Percentiles rank a stretch among this genome's conserved stretches.
Conservation (phyloP, 2,329 filamentous ascomycete species). For the Teratosphaeria destructans region DNA sequence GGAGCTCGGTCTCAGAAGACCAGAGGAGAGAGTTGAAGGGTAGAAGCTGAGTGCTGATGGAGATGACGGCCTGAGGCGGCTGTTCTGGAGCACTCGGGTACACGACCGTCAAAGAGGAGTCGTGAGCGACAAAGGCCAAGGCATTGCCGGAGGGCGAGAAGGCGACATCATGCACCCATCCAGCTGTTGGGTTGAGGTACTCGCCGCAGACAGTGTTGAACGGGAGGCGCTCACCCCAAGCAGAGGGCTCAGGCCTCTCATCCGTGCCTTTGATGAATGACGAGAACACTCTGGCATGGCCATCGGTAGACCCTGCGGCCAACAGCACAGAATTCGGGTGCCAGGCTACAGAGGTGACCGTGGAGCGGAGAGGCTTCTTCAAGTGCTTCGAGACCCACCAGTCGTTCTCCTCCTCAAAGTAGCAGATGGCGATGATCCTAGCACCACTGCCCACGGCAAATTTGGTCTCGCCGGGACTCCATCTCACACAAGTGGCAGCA, state of each 20-base stretch:
- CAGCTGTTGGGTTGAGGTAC: constrained; percentile 88
- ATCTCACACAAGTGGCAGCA: constrained; percentile 91
- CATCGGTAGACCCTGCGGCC: constrained; percentile 92
- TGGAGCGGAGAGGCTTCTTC: constrained; percentile 97
- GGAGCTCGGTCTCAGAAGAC: constrained; percentile 85
- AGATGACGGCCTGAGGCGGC: constrained; percentile 80
- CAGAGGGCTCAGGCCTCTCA: constrained; percentile 69
- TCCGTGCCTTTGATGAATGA: constrained; percentile 95
- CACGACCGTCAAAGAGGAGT: constrained; percentile 92
- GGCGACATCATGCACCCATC: constrained; percentile 87
- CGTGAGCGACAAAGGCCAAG: constrained; percentile 89
- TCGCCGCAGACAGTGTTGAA: constrained; percentile 99
- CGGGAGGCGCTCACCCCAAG: constrained; percentile 89
- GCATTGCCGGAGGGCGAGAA: constrained; percentile 89
- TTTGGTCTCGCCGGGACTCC: constrained; percentile 93
- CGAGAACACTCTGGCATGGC: constrained; percentile 88
- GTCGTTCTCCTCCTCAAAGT: constrained; percentile 98
- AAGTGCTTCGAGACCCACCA: constrained; percentile 99
- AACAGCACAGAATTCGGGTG: constrained; percentile 95
- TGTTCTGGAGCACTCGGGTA: constrained; percentile 89
- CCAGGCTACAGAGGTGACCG: constrained; percentile 90
- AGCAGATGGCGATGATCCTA: constrained; percentile 90
- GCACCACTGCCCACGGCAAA: constrained; percentile 96
- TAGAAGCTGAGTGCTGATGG: constrained; percentile 76
- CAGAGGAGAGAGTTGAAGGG: constrained; percentile 90